Base-by-base conservation (phyloP, 257 asterid species). In the Primulina tabacum region DNA sequence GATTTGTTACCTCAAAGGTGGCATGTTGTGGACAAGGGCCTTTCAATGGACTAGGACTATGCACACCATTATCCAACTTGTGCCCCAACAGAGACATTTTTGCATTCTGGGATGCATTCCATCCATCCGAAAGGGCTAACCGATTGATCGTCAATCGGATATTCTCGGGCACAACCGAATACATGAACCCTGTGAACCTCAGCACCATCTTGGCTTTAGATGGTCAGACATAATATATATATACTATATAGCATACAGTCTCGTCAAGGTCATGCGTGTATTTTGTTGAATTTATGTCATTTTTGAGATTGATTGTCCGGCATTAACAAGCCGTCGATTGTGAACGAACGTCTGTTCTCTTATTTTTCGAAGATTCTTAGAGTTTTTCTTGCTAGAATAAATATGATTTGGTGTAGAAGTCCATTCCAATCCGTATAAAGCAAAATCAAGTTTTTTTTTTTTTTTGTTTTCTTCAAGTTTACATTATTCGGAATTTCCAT, bases 1-100 rank as follows among this genome's bases (percentile, higher is more conserved):
- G 88, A 33, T 83, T 83, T 64, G 67, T 73, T 47, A 75, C 83
- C 2, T 68, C 88, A 1, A 81, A 80, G 73, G 32, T 80, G 9
- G 88, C 88, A 7, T 83, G 88, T 33, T 83, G 88, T 60, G 88
- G 88, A 2, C 88, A 83, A 71, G 88, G 88, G n/a, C 85, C 72
- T 0, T 83, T 67, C 5, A 83, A 83, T 17, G 88, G 88, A 37
- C 16, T 84, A 1, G 88, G 88, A 8, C 68, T 84, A 0, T 84
- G 88, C 81, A 84, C 88, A 2, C 60, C 33, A 0, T 3, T 81
- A 12, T 84, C 88, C 2, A 81, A 84, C 73, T 34, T 84, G 76
- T 84, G 88, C 77, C 84, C 84, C 20, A 79, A 84, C 14, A 62
- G 88, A 74, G 79, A 77, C 1, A 30, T 14, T 0, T 84, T 76